A percentile compares a stretch with the other conserved stretches of the same genome.
Evolutionary conservation across 176 grass and related monocot species (phyloP).

Genomic region (Eragrostis nindensis): DNA sequence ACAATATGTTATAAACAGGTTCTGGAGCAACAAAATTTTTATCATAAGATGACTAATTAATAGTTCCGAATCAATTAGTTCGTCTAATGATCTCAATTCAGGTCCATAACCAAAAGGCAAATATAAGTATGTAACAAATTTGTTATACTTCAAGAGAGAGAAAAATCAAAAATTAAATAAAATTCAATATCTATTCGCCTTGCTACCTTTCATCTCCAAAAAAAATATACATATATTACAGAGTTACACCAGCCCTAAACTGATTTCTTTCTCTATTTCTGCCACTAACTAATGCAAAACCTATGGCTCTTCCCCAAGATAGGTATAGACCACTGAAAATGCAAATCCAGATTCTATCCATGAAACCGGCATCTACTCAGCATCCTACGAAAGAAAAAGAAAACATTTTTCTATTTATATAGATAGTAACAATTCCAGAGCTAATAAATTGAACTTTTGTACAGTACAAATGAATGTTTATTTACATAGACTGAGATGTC

Average conservation of each 20-base stretch:
- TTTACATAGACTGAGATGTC: slow-evolving; percentile 3
- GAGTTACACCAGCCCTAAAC: not conserved
- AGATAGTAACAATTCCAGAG: not conserved
- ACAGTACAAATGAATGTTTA: not conserved
- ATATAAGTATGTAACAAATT: not conserved
- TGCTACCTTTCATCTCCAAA: slow-evolving; percentile 24
- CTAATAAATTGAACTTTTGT: not conserved
- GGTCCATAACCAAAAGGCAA: not conserved
- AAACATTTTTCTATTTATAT: not conserved
- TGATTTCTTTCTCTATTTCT: not conserved
- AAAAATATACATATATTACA: not conserved
- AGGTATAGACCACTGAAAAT: not conserved
- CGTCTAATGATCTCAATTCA: not conserved
- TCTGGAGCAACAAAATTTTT: not conserved
- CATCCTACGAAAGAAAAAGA: not conserved
- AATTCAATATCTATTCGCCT: slow-evolving; percentile 2
- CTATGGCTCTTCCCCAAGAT: not conserved
- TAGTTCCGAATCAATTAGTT: not conserved
- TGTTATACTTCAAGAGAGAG: not conserved
- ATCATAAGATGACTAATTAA: slow-evolving; percentile 20
- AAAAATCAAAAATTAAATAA: not conserved
- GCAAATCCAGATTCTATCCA: not conserved
- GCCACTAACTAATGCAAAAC: not conserved
- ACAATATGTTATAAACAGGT: slow-evolving; percentile 8
- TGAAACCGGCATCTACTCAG: not conserved